These are phyloP conservation scores for Wickerhamomyces sydowiorum DNA, from an alignment of 805 yeast species.

Conservation along the genomic window DNA sequence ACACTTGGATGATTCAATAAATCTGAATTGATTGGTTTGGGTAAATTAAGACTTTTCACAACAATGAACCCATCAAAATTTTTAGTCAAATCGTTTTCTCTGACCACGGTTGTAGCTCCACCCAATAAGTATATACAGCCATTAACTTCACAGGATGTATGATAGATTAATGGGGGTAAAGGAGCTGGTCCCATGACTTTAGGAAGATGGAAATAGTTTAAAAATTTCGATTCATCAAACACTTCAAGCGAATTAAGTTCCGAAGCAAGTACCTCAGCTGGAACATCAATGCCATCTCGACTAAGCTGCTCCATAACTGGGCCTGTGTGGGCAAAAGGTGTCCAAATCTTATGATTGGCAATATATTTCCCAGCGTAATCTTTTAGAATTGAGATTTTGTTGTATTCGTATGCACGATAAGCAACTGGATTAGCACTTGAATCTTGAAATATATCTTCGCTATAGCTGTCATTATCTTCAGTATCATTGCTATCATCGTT, in stretches of 20 bases:
- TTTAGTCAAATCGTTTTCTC: slow-evolving; percentile 21
- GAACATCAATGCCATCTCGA: not conserved
- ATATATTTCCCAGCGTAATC: slow-evolving; percentile 2
- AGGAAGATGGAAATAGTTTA: slow-evolving; percentile 23
- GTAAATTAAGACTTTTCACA: slow-evolving; percentile 37
- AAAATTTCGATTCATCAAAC: slow-evolving; percentile 8
- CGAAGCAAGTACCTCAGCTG: not conserved
- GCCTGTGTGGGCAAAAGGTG: not conserved
- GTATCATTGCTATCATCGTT: not conserved
- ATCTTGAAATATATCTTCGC: not conserved
- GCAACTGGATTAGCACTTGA: not conserved
- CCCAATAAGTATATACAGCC: slow-evolving; percentile 38
- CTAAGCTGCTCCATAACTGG: no score
- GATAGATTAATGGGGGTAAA: slow-evolving; percentile 39
- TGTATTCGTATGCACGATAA: not conserved
- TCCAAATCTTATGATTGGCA: slow-evolving; percentile 8
- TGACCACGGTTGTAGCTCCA: slow-evolving; percentile 31
- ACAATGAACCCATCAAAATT: slow-evolving; percentile 27
- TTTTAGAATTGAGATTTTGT: not conserved
- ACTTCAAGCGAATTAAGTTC: not conserved
- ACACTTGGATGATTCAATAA: slow-evolving; percentile 37
- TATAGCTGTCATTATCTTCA: no score
- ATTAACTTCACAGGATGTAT: slow-evolving; percentile 33
- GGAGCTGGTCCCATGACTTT: slow-evolving; percentile 31
- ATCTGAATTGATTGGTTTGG: slow-evolving; percentile 37